Conservation (phyloP, 2,329 filamentous ascomycete genomes). For the Chaetothyriales sp. region DNA sequence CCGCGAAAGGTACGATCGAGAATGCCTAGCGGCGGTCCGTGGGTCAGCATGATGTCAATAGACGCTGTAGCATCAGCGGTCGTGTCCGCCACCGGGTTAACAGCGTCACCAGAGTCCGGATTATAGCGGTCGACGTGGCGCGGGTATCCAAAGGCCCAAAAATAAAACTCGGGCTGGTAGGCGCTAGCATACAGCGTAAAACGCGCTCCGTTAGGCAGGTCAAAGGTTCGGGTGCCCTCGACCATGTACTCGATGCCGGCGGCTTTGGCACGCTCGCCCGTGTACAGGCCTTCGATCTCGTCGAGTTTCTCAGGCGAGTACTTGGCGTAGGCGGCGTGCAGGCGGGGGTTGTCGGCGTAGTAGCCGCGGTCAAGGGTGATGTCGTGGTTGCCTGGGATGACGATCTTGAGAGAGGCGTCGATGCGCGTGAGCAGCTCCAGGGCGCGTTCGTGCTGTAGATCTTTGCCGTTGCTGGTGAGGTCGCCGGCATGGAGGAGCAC, state of each 20-base stretch:
- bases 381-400: slow-evolving; percentile 53
- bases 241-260: slow-evolving; percentile 43
- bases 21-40: slow-evolving; percentile 42
- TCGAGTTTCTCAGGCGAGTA: slow-evolving; percentile 18
- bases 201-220: slow-evolving; percentile 34
- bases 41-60: slow-evolving; percentile 47
- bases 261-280: slow-evolving; percentile 27
- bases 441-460: slow-evolving; percentile 34
- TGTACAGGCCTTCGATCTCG: slow-evolving; percentile 35
- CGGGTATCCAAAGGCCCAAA: slow-evolving; percentile 44
- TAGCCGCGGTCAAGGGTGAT: slow-evolving; percentile 41
- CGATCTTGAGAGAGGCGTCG: slow-evolving; percentile 44
- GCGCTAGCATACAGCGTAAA: slow-evolving; percentile 42
- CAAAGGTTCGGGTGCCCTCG: slow-evolving; percentile 38
- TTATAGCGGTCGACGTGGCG: slow-evolving; percentile 41
- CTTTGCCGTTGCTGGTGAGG: slow-evolving; percentile 39
- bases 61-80: slow-evolving; percentile 28
- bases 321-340: slow-evolving; percentile 19
- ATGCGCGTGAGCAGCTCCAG: slow-evolving; percentile 36
- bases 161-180: slow-evolving; percentile 43
- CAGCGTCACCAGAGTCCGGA: slow-evolving; percentile 15
- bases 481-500: slow-evolving; percentile 47
- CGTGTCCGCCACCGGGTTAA: slow-evolving; percentile 27
- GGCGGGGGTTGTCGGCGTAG: slow-evolving; percentile 24
- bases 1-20: slow-evolving; percentile 32